Evolutionary conservation across 208 protist species (phyloP), one percentile per base, ranked within the genome.

Genomic region (Angomonas desouzai): DNA sequence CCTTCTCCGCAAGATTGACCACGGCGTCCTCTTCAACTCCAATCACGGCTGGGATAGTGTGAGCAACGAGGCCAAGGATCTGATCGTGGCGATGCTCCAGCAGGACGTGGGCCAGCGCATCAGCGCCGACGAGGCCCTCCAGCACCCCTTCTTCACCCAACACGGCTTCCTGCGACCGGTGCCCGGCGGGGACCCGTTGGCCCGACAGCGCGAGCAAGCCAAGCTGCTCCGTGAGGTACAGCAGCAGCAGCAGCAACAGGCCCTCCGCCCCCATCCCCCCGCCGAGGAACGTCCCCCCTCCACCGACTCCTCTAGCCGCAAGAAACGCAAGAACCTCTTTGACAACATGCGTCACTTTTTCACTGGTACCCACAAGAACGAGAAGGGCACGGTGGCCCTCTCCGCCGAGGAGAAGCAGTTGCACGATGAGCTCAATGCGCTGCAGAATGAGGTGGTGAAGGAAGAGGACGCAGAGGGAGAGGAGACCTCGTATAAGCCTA

Each of bases 11-110:
- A 76, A 79, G 53, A 93, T 94, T 47, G 81, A 88, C 71, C 81
- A 80, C 53, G 88, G 87, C n/a, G 81, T 94, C 22, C 77, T 92
- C 58, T 96, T 96, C 75, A 78, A 78, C 68, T 51, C 79, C 13
- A 69, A 83, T 20, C 74, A 87, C 55, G 81, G 85, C 36, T 96
- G 84, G 85, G 80, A 82, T 36, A 48, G 23, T 48, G 74, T 94
- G 36, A 88, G 77, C 48, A 67, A 77, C 28, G 81, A 92, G 64
- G 87, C 87, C 57, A 94, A 93, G 78, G 81, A 94, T 55, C 72
- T 96, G 1, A 84, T 90, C 59, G 33, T 78, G 34, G 33, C 62
- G 38, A 89, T 96, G 87, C 79, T 96, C n/a, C 74, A 89, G 18
- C 81, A 86, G 57, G 79, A 93, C 53, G 76, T 66, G 32, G 47